phyloP scores from a whole-genome alignment of 169 alveolate genomes.

The Plasmodium falciparum region DNA sequence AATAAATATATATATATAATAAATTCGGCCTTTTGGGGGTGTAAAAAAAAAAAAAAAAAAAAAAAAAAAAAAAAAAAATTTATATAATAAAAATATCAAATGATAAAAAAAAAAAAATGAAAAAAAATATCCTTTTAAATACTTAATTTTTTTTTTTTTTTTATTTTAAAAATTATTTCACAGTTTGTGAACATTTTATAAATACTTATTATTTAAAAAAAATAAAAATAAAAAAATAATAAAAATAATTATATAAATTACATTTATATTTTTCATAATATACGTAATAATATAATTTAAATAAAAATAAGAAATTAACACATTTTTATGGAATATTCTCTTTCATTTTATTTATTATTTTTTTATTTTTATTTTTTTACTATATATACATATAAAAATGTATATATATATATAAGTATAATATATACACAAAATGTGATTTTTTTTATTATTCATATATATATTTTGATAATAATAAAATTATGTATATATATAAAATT shows the following conservation, averaged over 20 bases:
- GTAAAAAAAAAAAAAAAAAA: too few species aligned
- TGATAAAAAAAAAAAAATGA: constrained; percentile 17
- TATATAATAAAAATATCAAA: constrained; percentile 15
- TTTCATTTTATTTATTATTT: neutral
- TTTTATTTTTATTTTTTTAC: constrained; percentile 3
- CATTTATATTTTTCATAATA: neutral
- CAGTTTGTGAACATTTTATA: constrained; percentile 47
- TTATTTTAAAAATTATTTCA: constrained; percentile 9
- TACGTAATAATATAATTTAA: constrained; percentile 6
- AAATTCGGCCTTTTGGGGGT: too few species aligned
- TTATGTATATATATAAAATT: constrained; percentile 11
- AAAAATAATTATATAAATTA: neutral
- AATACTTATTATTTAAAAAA: constrained; percentile 19
- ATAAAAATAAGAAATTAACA: constrained; percentile 29
- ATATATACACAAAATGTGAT: neutral
- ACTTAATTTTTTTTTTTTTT: constrained; percentile 15
- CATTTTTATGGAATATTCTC: constrained; percentile 23
- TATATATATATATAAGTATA: neutral
- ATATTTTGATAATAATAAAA: constrained; percentile 11
- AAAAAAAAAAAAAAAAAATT: neutral
- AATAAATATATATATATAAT: neutral
- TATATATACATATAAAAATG: constrained; percentile 3
- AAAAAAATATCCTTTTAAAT: constrained; percentile 18
- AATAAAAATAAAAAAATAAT: neutral
- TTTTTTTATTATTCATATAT: constrained; percentile 11